Conservation (phyloP, 345 rosid species). For the Hypericum androsaemum region DNA sequence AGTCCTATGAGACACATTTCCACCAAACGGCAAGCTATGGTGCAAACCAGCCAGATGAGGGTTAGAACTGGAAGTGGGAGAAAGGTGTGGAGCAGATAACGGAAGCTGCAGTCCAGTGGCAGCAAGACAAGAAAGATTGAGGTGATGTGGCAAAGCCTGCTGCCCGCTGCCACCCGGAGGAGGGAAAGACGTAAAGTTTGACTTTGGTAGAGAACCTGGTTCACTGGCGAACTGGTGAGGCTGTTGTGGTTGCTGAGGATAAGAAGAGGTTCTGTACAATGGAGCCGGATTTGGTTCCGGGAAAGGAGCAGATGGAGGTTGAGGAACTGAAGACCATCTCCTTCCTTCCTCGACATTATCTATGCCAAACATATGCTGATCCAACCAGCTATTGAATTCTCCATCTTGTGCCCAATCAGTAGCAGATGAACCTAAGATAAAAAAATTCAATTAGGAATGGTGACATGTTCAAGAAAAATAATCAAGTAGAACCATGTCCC, state of each 20-base stretch:
- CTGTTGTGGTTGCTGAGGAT: slow-evolving; percentile 62
- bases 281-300: slow-evolving; percentile 39
- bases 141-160: slow-evolving; percentile 51
- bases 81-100: slow-evolving; percentile 45
- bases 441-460: slow-evolving; percentile 2
- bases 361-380: slow-evolving; percentile 43
- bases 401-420: slow-evolving; percentile 87
- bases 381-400: slow-evolving; percentile 62
- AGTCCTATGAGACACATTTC: slow-evolving; percentile 48
- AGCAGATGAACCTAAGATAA: slow-evolving; percentile 65
- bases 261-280: slow-evolving; percentile 77
- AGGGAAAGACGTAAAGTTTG: slow-evolving; percentile 72
- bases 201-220: slow-evolving; percentile 53
- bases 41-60: slow-evolving; percentile 49
- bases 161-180: slow-evolving; percentile 59
- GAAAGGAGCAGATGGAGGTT: slow-evolving; percentile 33
- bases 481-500: too few relatives aligned
- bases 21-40: slow-evolving; percentile 54
- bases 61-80: slow-evolving; percentile 51
- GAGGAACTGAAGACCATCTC: slow-evolving; percentile 80
- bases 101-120: slow-evolving; percentile 41
- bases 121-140: slow-evolving; percentile 38
- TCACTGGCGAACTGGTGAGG: slow-evolving; percentile 60
- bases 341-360: slow-evolving; percentile 58
- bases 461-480: too few relatives aligned